Evolutionary conservation across 225 moss, liverwort and hornwort genomes (phyloP).

Genomic region (Sphagnum tenellum): DNA sequence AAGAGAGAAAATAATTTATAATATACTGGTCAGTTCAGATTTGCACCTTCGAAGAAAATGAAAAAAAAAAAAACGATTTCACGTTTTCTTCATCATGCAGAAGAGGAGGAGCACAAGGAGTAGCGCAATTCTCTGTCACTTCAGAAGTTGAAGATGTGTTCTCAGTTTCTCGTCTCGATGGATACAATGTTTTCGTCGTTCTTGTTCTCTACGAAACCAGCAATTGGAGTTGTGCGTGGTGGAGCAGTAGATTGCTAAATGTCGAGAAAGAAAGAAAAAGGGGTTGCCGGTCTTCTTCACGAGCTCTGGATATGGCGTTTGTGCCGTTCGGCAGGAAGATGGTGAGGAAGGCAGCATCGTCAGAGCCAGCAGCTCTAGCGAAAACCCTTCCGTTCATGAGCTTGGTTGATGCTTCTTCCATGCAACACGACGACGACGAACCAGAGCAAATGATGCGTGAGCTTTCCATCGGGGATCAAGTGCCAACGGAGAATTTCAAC

Average conservation of each 20-base stretch:
- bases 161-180: too few species aligned
- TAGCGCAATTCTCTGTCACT: too few species aligned
- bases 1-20: too few species aligned
- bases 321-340: slow-evolving; percentile 3
- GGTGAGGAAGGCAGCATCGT: not conserved
- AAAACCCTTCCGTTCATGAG: not conserved
- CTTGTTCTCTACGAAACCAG: too few species aligned
- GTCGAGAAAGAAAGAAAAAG: too few species aligned
- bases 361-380: not conserved
- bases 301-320: slow-evolving; percentile 5
- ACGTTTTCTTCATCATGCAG: too few species aligned
- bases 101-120: not conserved
- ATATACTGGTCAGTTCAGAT: too few species aligned
- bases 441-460: slow-evolving; percentile 1
- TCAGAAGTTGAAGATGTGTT: too few species aligned
- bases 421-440: slow-evolving; percentile 1
- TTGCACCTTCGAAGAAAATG: not conserved
- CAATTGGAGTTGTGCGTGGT: too few species aligned
- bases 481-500: slow-evolving; percentile 12
- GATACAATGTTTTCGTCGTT: not conserved
- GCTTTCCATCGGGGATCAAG: slow-evolving; percentile 8
- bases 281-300: too few species aligned
- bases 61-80: too few species aligned
- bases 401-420: slow-evolving; percentile 1
- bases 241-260: too few species aligned